These are phyloP conservation scores for Sporisorium scitamineum DNA, from an alignment of 1,284 basidiomycete genomes.

Conservation along the genomic window DNA sequence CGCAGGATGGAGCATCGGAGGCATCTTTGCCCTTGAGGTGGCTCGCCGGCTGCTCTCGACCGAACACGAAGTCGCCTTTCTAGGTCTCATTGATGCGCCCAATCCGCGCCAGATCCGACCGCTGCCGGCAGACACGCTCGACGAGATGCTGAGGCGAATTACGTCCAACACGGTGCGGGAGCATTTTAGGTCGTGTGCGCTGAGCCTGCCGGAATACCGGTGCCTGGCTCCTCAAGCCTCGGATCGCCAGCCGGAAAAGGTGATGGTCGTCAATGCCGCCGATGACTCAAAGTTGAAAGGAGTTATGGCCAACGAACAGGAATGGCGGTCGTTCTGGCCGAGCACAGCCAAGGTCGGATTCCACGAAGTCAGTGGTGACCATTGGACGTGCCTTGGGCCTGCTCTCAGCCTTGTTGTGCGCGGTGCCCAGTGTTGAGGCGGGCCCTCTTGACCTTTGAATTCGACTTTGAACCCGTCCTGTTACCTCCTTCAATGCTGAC, in stretches of 20 bases:
- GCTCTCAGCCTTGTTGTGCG: slow-evolving; percentile 26
- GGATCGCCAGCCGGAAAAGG: slow-evolving; percentile 17
- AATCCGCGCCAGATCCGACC: slow-evolving; percentile 35
- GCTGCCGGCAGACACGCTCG: slow-evolving; percentile 32
- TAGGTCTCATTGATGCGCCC: slow-evolving; percentile 45
- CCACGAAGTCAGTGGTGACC: slow-evolving; percentile 30
- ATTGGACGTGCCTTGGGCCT: slow-evolving; percentile 35
- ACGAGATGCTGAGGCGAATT: slow-evolving; percentile 32
- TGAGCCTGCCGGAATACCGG: slow-evolving; percentile 36
- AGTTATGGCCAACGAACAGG: slow-evolving; percentile 27
- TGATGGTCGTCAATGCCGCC: slow-evolving; percentile 26
- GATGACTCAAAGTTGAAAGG: slow-evolving; percentile 22
- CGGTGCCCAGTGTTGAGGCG: not conserved
- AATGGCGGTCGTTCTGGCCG: slow-evolving; percentile 38
- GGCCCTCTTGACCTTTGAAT: not conserved
- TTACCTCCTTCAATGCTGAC: not conserved
- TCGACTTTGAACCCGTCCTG: not conserved
- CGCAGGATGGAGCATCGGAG: slow-evolving; percentile 53
- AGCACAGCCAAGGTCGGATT: slow-evolving; percentile 8
- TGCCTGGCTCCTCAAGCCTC: slow-evolving; percentile 13
- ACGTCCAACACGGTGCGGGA: slow-evolving; percentile 32
- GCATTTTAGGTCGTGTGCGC: slow-evolving; percentile 45
- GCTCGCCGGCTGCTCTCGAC: slow-evolving; percentile 30
- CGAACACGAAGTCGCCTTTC: slow-evolving; percentile 28
- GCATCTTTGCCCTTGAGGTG: slow-evolving; percentile 44